Evolutionary conservation across 2,329 filamentous ascomycete genomes (phyloP).

Genomic region (Arthrobotrys sinensis): DNA sequence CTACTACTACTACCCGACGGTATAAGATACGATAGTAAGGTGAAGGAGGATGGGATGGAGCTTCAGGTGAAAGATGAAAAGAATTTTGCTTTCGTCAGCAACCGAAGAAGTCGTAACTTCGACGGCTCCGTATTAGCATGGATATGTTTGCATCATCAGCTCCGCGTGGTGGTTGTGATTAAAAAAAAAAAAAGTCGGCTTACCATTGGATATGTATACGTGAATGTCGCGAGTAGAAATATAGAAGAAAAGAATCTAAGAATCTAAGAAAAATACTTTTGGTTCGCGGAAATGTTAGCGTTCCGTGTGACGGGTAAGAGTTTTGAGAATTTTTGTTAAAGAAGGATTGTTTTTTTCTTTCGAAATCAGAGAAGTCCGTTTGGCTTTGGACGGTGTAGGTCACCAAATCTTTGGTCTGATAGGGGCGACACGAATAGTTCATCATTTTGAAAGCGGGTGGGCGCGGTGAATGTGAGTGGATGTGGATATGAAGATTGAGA

Average conservation of each 20-base stretch:
- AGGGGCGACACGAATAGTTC: slow-evolving; percentile 62
- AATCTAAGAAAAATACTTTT: background rate
- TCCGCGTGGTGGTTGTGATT: background rate
- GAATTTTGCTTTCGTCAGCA: slow-evolving; percentile 59
- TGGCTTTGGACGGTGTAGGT: slow-evolving; percentile 61
- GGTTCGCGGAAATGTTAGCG: background rate
- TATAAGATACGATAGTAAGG: background rate
- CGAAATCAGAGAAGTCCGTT: slow-evolving; percentile 58
- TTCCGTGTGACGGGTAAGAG: background rate
- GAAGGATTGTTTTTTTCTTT: slow-evolving; percentile 13
- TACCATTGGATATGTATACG: slow-evolving; percentile 3
- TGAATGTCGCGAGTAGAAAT: background rate
- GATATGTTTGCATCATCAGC: slow-evolving; percentile 60
- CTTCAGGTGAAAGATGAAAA: slow-evolving; percentile 62
- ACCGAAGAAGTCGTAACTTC: slow-evolving; percentile 40
- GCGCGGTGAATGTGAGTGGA: background rate
- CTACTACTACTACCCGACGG: background rate
- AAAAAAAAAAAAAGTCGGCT: background rate
- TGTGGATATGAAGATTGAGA: background rate
- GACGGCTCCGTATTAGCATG: slow-evolving; percentile 60
- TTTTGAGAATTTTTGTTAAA: background rate
- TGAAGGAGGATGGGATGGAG: slow-evolving; percentile 15
- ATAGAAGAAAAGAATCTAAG: background rate
- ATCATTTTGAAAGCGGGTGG: slow-evolving; percentile 42
- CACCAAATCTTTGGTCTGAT: slow-evolving; percentile 60